Evolutionary conservation across 441 rosid species (phyloP).

Genomic region (Adansonia madagascariensis): DNA sequence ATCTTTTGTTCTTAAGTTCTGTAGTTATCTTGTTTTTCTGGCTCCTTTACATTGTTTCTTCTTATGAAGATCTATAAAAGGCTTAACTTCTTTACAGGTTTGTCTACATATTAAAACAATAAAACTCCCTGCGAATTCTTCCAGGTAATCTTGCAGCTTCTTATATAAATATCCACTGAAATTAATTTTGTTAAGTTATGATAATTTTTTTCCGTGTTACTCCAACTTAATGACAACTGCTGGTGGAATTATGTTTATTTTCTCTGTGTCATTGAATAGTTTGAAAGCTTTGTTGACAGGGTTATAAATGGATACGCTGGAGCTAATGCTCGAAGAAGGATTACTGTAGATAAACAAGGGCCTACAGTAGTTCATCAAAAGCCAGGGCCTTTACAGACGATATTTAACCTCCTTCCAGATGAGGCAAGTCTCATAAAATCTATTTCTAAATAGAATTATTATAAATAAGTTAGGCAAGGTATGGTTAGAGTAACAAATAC

Average conservation of each 20-base stretch:
- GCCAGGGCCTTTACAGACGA: slow-evolving; percentile 95
- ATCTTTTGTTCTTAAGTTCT: slow-evolving; percentile 27
- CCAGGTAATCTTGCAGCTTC: slow-evolving; percentile 55
- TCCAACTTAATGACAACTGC: neutral
- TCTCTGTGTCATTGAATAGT: slow-evolving; percentile 11
- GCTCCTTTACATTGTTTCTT: slow-evolving; percentile 22
- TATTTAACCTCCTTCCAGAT: slow-evolving; percentile 84
- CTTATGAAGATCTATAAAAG: slow-evolving; percentile 28
- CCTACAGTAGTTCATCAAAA: slow-evolving; percentile 94
- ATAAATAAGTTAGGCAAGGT: neutral
- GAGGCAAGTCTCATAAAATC: slow-evolving; percentile 57
- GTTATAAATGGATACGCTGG: slow-evolving; percentile 74
- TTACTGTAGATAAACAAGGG: slow-evolving; percentile 74
- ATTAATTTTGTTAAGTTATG: neutral
- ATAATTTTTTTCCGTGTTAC: neutral
- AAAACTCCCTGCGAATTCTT: slow-evolving; percentile 60
- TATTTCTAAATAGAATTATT: slow-evolving; percentile 22
- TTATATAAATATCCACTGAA: neutral
- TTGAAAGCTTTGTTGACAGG: slow-evolving; percentile 39
- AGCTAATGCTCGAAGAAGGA: slow-evolving; percentile 70
- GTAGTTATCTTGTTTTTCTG: slow-evolving; percentile 13
- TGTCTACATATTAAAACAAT: slow-evolving; percentile 84
- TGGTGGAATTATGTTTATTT: slow-evolving; percentile 5
- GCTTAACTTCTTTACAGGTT: slow-evolving; percentile 57
- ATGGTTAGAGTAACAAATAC: neutral